Base-by-base conservation (phyloP, 345 rosid genomes). In the Aegle marmelos region DNA sequence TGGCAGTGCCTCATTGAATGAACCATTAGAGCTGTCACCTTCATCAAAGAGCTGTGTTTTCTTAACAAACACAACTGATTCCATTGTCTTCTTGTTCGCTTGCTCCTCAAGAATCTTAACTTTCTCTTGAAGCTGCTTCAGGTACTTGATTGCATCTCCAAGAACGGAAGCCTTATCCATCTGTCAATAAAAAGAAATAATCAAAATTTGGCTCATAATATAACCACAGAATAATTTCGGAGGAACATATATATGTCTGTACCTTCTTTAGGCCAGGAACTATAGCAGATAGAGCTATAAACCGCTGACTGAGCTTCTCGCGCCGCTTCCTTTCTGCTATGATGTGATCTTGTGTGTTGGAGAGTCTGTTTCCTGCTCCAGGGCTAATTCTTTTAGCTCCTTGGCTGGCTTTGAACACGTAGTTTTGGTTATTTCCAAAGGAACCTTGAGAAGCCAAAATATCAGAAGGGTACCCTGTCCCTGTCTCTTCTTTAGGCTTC, bases 121-220 rank as follows among this genome's bases (percentile, higher is more conserved):
- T 76, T 67, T 86, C 73, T 95, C 93, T 82, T 95, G 97, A 77
- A 95, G 90, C 63, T 88, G 87, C 68, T 95, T 93, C 86, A 95
- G 70, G 89, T 95, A 92, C 87, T 91, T 91, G 66, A 90, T 78
- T 7, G 98, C 87, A 85, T 91, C 99, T 57, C 93, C 94, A 75
- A 95, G 91, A 82, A 95, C 98, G 24, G 99, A 93, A 84, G 94
- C 96, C 80, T 95, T 95, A 80, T 95, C 99, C 96, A 82, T 91
- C 99, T 95, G 79, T 31, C 24, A 59, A 68, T 22, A 50, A 5
- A 5, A 71, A 1, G 31, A 36, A 21, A 14, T 4, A 30, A 11
- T 21, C 41, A 50, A 41, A 7, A 7, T 27, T 57, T 45, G 1
- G 7, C n/a, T 16, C 57, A 16, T 5, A 16, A 53, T 53, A 53